A percentile compares a stretch with the other conserved stretches of the same genome.
phyloP scores from a whole-genome alignment of 1,284 basidiomycete species.

The Termitomyces sp. region DNA sequence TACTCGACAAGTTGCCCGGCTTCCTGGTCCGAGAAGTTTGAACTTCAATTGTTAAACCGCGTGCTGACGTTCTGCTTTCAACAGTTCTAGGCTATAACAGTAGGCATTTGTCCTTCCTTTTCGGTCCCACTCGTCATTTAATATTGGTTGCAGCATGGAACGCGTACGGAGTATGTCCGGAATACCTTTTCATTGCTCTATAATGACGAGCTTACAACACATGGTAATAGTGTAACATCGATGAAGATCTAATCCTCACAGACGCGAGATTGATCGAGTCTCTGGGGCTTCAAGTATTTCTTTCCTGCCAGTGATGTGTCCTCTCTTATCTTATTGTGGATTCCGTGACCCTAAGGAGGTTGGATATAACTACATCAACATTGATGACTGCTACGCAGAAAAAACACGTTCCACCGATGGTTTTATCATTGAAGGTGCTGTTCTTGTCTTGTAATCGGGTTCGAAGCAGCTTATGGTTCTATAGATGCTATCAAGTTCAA shows the following conservation, averaged over 20 bases:
- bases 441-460: not conserved
- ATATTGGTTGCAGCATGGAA: conserved; percentile 9
- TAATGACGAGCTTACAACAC: not conserved
- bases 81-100: conserved; percentile 12
- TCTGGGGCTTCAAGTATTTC: conserved; percentile 32
- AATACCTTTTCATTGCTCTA: not conserved
- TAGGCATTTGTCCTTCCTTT: not conserved
- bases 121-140: not conserved
- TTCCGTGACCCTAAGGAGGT: conserved; percentile 27
- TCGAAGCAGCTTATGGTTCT: not conserved
- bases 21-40: conserved; percentile 17
- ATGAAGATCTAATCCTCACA: conserved; percentile 37
- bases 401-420: conserved; percentile 36
- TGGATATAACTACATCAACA: conserved; percentile 44
- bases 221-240: conserved; percentile 37
- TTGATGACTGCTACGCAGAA: conserved; percentile 51
- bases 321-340: not conserved
- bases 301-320: not conserved
- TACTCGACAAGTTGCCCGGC: conserved; percentile 14
- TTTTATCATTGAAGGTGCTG: conserved; percentile 32
- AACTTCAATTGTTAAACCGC: not conserved
- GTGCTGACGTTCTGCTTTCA: not conserved
- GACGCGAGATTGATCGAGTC: conserved; percentile 37
- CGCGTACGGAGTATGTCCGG: conserved; percentile 6
- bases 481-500: conserved; percentile 31